Conservation (phyloP, 345 rosid genomes). For the Gossypium arboreum region DNA sequence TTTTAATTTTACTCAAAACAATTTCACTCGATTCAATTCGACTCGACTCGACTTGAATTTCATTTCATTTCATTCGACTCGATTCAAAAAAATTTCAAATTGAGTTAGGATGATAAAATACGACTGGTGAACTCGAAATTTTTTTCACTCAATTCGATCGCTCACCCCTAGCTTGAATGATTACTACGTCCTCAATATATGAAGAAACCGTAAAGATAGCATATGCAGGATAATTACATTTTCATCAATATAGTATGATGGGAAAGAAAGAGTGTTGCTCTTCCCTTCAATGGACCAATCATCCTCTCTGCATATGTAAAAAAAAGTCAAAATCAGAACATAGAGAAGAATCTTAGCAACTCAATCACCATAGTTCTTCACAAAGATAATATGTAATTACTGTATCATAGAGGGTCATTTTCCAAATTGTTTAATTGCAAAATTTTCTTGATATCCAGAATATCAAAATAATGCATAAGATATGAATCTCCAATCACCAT, state of each 20-base stretch:
- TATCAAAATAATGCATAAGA: neutral
- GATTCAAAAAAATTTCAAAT: no score
- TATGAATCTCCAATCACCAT: neutral
- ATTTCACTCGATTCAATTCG: no score
- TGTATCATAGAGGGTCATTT: neutral
- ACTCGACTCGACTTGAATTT: no score
- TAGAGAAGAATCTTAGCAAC: slow-evolving; percentile 3
- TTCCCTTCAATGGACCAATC: slow-evolving; percentile 76
- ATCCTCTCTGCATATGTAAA: slow-evolving; percentile 70
- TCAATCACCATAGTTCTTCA: slow-evolving; percentile 5
- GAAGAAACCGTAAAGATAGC: slow-evolving; percentile 19
- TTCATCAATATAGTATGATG: slow-evolving; percentile 93
- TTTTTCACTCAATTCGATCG: no score
- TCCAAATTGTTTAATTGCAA: neutral
- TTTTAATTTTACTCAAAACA: no score
- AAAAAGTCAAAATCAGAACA: slow-evolving; percentile 7
- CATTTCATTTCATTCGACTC: no score
- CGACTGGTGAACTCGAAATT: no score
- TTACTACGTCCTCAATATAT: neutral
- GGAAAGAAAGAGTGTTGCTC: slow-evolving; percentile 66
- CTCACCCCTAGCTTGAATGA: neutral
- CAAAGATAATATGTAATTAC: neutral
- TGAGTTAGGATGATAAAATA: no score
- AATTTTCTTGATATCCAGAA: neutral
- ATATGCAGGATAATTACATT: slow-evolving; percentile 57